Percentiles rank a stretch among this genome's conserved stretches.
phyloP scores from a whole-genome alignment of 176 grass and related monocot genomes.

The Aegilops sharonensis region DNA sequence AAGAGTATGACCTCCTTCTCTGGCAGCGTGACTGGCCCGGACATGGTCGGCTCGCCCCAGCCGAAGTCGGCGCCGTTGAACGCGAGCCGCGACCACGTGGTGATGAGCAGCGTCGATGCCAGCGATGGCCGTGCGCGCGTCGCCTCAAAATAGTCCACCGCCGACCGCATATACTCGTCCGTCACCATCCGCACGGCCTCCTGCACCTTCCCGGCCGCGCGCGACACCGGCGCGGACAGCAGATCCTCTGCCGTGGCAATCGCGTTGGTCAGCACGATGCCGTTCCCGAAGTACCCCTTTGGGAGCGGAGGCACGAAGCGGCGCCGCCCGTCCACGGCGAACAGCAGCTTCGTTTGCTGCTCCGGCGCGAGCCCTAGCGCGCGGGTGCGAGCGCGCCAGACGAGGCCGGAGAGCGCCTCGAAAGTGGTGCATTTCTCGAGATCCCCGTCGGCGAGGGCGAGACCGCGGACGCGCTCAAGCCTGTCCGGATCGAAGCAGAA shows the following conservation, averaged over 20 bases:
- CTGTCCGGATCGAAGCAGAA: conserved; percentile 79
- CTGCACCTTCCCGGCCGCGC: conserved; percentile 55
- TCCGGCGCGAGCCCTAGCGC: conserved; percentile 46
- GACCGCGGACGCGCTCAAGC: conserved; percentile 49
- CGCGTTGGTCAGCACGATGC: conserved; percentile 73
- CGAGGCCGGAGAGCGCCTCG: conserved; percentile 74
- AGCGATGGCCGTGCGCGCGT: conserved; percentile 78
- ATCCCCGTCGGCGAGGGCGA: conserved; percentile 42
- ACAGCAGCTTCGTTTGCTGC: conserved; percentile 88
- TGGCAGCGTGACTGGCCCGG: conserved; percentile 84
- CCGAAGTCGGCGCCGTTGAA: conserved; percentile 91
- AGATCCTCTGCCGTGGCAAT: conserved; percentile 61
- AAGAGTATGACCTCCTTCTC: conserved; percentile 94
- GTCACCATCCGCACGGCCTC: conserved; percentile 67
- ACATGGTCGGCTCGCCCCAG: conserved; percentile 68
- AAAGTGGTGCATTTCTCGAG: conserved; percentile 71
- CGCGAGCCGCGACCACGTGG: conserved; percentile 77
- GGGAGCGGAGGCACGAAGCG: conserved; percentile 66
- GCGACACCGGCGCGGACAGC: conserved; percentile 43
- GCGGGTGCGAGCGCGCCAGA: conserved; percentile 80
- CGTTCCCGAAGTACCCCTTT: conserved; percentile 76
- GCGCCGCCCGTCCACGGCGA: conserved; percentile 80
- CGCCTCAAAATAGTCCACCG: conserved; percentile 88
- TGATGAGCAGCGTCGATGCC: conserved; percentile 81
- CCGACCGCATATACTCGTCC: conserved; percentile 90